phyloP scores from a whole-genome alignment of 2,329 filamentous ascomycete species.

The Claviceps cyperi region DNA sequence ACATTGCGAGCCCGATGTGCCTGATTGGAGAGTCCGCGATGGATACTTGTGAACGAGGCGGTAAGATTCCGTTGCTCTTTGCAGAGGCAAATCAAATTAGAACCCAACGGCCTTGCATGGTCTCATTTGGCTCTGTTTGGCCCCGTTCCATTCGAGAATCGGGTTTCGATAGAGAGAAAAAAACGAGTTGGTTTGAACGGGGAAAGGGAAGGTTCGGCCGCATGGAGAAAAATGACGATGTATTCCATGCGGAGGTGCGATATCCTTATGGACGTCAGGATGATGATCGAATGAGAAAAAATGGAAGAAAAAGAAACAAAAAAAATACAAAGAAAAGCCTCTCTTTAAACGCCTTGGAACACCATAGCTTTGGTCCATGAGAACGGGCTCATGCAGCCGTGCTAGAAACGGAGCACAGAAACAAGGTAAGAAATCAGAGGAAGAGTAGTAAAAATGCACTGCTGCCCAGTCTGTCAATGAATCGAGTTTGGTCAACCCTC shows the following conservation, averaged over 20 bases:
- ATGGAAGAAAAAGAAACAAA: background rate
- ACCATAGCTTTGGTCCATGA: background rate
- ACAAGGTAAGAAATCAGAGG: background rate
- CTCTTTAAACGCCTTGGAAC: conserved; percentile 4
- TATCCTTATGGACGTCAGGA: background rate
- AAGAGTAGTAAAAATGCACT: background rate
- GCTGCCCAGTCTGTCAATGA: background rate
- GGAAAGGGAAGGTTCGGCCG: background rate
- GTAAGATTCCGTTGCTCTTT: background rate
- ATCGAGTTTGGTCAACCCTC: conserved; percentile 44
- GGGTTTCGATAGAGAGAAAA: background rate
- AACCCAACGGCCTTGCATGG: background rate
- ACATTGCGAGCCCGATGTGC: background rate
- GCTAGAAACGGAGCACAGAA: background rate
- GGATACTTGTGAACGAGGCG: background rate
- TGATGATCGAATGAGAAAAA: background rate
- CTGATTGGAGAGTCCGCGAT: background rate
- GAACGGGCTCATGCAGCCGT: background rate
- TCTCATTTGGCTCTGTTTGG: background rate
- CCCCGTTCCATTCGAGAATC: background rate
- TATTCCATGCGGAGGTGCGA: background rate
- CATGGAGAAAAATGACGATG: background rate
- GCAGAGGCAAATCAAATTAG: background rate
- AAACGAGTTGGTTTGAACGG: background rate
- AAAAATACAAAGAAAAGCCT: background rate